Base-by-base conservation (phyloP, 2,329 filamentous ascomycete species). In the Aspergillus sp. region DNA sequence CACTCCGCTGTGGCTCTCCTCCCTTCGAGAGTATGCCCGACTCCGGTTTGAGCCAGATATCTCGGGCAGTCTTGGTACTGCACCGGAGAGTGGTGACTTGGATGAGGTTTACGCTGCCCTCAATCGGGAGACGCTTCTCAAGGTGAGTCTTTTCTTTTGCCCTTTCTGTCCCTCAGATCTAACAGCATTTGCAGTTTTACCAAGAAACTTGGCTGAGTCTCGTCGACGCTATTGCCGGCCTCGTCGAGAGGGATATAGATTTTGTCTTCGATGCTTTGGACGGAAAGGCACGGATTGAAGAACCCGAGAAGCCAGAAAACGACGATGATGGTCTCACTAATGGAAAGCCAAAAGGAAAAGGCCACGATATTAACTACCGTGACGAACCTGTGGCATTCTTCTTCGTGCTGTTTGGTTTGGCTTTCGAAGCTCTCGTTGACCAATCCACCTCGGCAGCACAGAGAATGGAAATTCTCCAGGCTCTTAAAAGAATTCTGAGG, bases 361-460 rank as follows among this genome's bases (percentile, higher is more conserved):
- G 82, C 3, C 82, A 87, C 48, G 90, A 93, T 63, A 98, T 99
- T 77, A 98, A 98, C 74, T 99, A 99, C 72, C 90, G 95, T 48
- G 93, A 98, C 69, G 95, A 99, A 71, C 95, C 95, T 0, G 91
- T 98, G 1, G 95, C 95, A 0, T 99, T 99, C 81, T 99, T 99
- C 80, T 99, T 99, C 68, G 93, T 99, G 13, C 83, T 99, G 0
- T 99, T 98, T 66, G 95, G 95, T 11, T 88, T 99, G 56, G 92
- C 93, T 0, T 98, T 99, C 65, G 96, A 99, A 75, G 93, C 96
- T 17, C 83, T 99, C 20, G 93, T 93, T 7, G 91, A 91, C 6
- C 87, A 92, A 47, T 88, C 89, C 5, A 83, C 85, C 20, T 87
- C 89, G 64, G 81, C 87, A 11, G 81, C 92, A 62, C 91, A 96